Conservation (phyloP, 768 basidiomycete species). For the Xerocomus potaroensis region DNA sequence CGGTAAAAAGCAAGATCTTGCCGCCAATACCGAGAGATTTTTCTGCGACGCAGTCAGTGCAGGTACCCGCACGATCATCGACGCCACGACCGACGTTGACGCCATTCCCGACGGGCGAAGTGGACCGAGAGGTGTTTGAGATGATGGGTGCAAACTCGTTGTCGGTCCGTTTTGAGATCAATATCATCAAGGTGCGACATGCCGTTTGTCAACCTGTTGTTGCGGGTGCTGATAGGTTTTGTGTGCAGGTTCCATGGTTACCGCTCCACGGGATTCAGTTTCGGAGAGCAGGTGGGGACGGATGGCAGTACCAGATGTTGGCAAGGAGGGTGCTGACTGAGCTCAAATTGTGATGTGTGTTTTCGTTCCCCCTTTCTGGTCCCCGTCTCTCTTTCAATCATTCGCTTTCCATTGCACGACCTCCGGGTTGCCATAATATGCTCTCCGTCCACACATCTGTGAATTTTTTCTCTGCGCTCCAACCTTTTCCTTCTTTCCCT, state of each 20-base stretch:
- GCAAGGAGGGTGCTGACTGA: slow-evolving; percentile 84
- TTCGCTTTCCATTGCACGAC: slow-evolving; percentile 5
- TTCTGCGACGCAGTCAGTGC: slow-evolving; percentile 26
- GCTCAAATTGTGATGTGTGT: slow-evolving; percentile 62
- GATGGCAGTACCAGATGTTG: slow-evolving; percentile 98
- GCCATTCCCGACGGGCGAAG: slow-evolving; percentile 62
- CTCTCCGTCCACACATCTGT: slow-evolving; percentile 15
- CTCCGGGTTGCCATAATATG: slow-evolving; percentile 23
- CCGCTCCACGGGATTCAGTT: slow-evolving; percentile 96
- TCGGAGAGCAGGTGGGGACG: slow-evolving; percentile 82
- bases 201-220: slow-evolving; percentile 1
- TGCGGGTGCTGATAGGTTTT: neutral
- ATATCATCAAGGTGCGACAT: slow-evolving; percentile 80
- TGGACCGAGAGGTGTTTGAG: slow-evolving; percentile 67
- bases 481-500: neutral
- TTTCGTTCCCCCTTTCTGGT: neutral
- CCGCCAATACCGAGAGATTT: slow-evolving; percentile 81
- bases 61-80: slow-evolving; percentile 13
- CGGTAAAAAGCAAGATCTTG: slow-evolving; percentile 60
- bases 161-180: slow-evolving; percentile 94
- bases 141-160: slow-evolving; percentile 70
- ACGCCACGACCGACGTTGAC: slow-evolving; percentile 40
- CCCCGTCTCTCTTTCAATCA: neutral
- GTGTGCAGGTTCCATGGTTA: slow-evolving; percentile 77
- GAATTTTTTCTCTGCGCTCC: slow-evolving; percentile 8